Percentiles rank a stretch among this genome's conserved stretches.
phyloP scores from a whole-genome alignment of 768 basidiomycete species.

The Baorangia bicolor region DNA sequence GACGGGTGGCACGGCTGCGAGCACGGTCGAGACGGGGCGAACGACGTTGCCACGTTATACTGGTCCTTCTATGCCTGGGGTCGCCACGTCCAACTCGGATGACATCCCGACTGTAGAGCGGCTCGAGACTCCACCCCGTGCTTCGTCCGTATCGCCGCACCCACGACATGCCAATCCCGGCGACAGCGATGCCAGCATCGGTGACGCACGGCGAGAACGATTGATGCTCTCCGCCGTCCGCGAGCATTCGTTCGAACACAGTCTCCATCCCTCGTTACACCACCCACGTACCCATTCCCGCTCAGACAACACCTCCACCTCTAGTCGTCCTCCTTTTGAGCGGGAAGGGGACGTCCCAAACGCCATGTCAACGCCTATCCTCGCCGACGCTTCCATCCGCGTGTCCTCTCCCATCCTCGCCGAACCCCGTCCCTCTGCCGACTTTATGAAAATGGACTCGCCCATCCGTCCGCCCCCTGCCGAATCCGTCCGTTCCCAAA shows the following conservation, averaged over 20 bases:
- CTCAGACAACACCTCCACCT: conserved; percentile 21
- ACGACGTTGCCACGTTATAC: conserved; percentile 21
- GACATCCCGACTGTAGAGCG: conserved; percentile 31
- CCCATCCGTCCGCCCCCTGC: conserved; percentile 40
- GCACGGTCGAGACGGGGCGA: conserved; percentile 14
- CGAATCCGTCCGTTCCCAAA: conserved; percentile 35
- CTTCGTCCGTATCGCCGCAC: conserved; percentile 25
- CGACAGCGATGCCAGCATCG: conserved; percentile 22
- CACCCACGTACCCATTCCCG: conserved; percentile 18
- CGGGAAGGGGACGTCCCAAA: conserved; percentile 22
- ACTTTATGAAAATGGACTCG: conserved; percentile 50
- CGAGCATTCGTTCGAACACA: conserved; percentile 23
- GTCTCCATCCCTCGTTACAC: conserved; percentile 10
- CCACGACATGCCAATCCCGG: conserved; percentile 11
- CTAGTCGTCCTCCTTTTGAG: conserved; percentile 27
- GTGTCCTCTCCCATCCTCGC: conserved; percentile 39
- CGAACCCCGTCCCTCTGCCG: conserved; percentile 42
- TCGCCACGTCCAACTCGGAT: conserved; percentile 25
- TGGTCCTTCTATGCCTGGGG: conserved; percentile 18
- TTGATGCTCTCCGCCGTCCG: conserved; percentile 25
- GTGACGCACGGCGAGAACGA: conserved; percentile 26
- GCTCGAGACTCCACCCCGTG: conserved; percentile 25
- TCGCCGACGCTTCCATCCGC: conserved; percentile 23
- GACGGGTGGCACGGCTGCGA: neutral
- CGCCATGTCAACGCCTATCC: conserved; percentile 32